These are phyloP conservation scores for Paragyromitra xinjiangensis DNA, from an alignment of 495 filamentous ascomycete species.

Conservation along the genomic window DNA sequence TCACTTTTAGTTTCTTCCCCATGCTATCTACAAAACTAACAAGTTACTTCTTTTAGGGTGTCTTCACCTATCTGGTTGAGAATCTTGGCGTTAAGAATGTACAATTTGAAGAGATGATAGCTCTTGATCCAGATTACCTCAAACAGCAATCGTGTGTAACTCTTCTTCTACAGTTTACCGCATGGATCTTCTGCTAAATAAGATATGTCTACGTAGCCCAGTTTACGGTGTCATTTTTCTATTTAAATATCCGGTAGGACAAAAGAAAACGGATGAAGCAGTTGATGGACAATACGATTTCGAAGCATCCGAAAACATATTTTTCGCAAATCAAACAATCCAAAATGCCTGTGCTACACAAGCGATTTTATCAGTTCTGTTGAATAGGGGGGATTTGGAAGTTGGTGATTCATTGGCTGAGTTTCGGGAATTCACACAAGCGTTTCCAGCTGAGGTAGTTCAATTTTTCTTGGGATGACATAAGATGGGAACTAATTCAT, in stretches of 20 bases:
- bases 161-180: not conserved
- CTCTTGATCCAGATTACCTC: constrained; percentile 83
- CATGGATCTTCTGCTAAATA: constrained; percentile 57
- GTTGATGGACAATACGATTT: constrained; percentile 79
- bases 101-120: constrained; percentile 96
- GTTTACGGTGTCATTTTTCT: constrained; percentile 99
- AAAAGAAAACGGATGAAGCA: constrained; percentile 68
- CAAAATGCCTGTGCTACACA: constrained; percentile 99
- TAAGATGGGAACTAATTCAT: constrained; percentile 28
- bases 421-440: constrained; percentile 91
- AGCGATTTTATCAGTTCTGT: constrained; percentile 87
- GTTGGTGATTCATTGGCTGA: constrained; percentile 70
- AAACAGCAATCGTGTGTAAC: constrained; percentile 65
- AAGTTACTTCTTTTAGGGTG: constrained; percentile 69
- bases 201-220: constrained; percentile 64
- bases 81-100: constrained; percentile 90
- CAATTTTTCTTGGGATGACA: not conserved
- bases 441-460: constrained; percentile 78
- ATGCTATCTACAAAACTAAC: constrained; percentile 29
- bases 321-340: constrained; percentile 97
- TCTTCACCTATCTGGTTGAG: constrained; percentile 94
- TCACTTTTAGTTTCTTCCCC: constrained; percentile 17
- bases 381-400: constrained; percentile 78
- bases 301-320: constrained; percentile 75
- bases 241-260: constrained; percentile 93